Evolutionary conservation across 768 basidiomycete species (phyloP), one percentile per base, ranked within the genome.

Genomic region (Naganishia friedmannii): DNA sequence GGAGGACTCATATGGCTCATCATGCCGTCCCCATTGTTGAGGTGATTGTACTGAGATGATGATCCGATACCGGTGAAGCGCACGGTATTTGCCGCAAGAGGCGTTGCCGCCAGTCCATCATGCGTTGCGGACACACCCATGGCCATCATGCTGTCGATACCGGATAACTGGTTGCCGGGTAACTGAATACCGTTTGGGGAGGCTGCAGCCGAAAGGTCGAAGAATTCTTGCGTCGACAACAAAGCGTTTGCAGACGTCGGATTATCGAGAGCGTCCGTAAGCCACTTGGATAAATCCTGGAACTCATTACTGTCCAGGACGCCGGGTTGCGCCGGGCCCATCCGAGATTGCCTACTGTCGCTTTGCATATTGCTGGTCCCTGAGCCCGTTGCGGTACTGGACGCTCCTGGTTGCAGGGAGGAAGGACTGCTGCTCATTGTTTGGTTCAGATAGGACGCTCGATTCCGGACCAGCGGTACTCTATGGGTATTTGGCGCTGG

Each of bases 161-260:
- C 31, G 21, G 48, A 19, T n/a, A 53, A 19, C 65, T 51, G 65
- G 21, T 66, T 66, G 31, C 51, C 31, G 23, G 73, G 72, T 13
- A 37, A 23, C 21, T 12, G 7, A 13, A 45, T 15, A 26, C 60
- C 60, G 0, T 69, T 67, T 8, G 72, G 74, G 5, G 73, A 74
- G 12, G 75, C 75, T 12, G 79, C 76, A 23, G 77, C 77, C 13
- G 72, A 71, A 37, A 78, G 68, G 56, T 80, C 78, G 58, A 82
- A 79, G 73, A 79, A 81, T 28, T 81, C 79, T 23, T 74, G 72
- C 13, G 78, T 79, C 57, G 78, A 80, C 74, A 82, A 75, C 48
- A 79, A 53, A 7, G 76, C 76, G 42, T 82, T 80, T 6, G 70
- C 70, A 19, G 65, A 68, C 15, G 71, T 57, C 32, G 69, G 70